Evolutionary conservation across 805 yeast species (phyloP), one percentile per base, ranked within the genome.

Genomic region (Lipomyces orientalis): DNA sequence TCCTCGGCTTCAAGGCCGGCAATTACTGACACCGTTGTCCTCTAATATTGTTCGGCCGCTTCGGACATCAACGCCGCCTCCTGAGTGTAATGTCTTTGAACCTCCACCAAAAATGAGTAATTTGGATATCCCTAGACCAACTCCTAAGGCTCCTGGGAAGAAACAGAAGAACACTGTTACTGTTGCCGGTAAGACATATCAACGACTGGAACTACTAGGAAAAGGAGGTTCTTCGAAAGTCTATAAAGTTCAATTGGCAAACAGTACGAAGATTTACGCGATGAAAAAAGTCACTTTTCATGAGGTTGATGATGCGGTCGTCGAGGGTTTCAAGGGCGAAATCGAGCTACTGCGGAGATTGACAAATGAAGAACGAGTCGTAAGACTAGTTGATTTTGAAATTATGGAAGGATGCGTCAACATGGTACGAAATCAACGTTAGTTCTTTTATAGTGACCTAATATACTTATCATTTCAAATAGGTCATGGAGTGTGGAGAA

Each of bases 201-300:
- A 89, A 73, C 85, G 89, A 65, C 79, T 90, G 34, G 97, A 92
- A 74, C 80, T 90, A 14, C 77, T 93, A 22, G 98, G 98, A 4
- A 85, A 90, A 76, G 98, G 98, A 33, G 98, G 98, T 0, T 85
- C 97, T 0, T 93, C 97, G 0, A 91, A 90, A 75, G 98, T 93
- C 25, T 93, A 89, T 80, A 90, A 89, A 76, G 95, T 89, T 0
- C 89, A 85, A 72, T 81, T 85, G 0, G 70, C 71, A 72, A 83
- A 83, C 59, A 61, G 68, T 54, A 87, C 86, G 68, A 86, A 84
- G 71, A 78, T 85, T 0, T 91, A 85, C 76, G 98, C 98, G 0
- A 81, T 94, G 51, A 93, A 93, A 75, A 86, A 88, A 71, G 97
- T 93, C 1, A 81, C 86, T 1, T 88, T 91, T 76, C 95, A 90